A percentile compares a stretch with the other conserved stretches of the same genome.
These are phyloP conservation scores for Aspergillus campestris DNA, from an alignment of 495 filamentous ascomycete genomes.

Conservation along the genomic window DNA sequence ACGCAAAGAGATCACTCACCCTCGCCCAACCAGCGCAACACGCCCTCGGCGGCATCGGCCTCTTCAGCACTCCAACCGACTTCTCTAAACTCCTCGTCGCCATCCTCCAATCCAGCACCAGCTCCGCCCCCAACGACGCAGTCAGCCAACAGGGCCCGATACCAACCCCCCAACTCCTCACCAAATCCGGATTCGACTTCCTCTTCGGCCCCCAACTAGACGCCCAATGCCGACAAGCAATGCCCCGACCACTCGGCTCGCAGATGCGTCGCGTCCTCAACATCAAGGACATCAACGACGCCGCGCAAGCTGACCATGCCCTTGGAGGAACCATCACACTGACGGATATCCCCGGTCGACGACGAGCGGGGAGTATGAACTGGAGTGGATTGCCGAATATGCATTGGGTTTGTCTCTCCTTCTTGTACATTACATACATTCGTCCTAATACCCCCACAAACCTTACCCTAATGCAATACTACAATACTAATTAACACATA, in stretches of 20 bases:
- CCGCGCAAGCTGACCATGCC: slow-evolving; percentile 7
- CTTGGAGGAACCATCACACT: slow-evolving; percentile 7
- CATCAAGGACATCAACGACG: slow-evolving; percentile 1
- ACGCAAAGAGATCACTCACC: background rate
- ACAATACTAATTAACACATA: no score
- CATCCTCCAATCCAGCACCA: slow-evolving; percentile 3
- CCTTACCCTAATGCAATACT: no score
- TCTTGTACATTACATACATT: no score
- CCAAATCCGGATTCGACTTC: slow-evolving; percentile 5
- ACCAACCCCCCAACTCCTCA: no score
- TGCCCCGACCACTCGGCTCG: slow-evolving; percentile 8
- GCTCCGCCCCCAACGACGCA: no score
- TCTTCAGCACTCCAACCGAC: slow-evolving; percentile 24
- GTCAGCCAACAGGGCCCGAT: no score
- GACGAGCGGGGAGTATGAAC: slow-evolving; percentile 10
- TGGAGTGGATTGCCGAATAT: slow-evolving; percentile 21
- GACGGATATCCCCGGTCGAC: slow-evolving; percentile 11
- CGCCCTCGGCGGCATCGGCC: slow-evolving; percentile 43
- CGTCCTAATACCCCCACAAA: no score
- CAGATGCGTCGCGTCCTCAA: slow-evolving; percentile 12
- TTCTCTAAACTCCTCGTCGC: slow-evolving; percentile 8
- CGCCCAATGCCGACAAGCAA: slow-evolving; percentile 8
- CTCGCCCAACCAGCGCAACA: slow-evolving; percentile 15
- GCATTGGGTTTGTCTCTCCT: slow-evolving; percentile 9
- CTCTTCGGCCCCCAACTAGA: slow-evolving; percentile 10